Percentiles rank a stretch among this genome's conserved stretches.
phyloP scores from a whole-genome alignment of 345 rosid genomes.

The Eucalyptus cloeziana region DNA sequence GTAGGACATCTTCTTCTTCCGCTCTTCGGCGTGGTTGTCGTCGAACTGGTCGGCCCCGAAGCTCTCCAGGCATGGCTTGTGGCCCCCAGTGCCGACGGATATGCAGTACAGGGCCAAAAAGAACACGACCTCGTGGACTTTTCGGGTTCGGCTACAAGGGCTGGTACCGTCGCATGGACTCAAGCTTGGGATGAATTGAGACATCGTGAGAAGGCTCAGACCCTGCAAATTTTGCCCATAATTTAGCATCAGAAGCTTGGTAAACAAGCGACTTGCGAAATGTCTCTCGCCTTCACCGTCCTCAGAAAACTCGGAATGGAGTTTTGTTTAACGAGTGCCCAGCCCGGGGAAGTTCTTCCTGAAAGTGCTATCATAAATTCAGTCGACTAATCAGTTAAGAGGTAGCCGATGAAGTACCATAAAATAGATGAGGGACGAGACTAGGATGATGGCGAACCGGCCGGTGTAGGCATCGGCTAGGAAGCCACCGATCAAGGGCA shows the following conservation, averaged over 20 bases:
- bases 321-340: background rate
- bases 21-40: conserved; percentile 24
- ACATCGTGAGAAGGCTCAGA: conserved; percentile 24
- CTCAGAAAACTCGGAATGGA: background rate
- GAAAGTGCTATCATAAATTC: background rate
- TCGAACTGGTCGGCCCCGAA: conserved; percentile 50
- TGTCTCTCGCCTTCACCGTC: background rate
- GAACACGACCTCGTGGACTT: conserved; percentile 22
- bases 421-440: conserved; percentile 27
- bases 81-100: conserved; percentile 34
- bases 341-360: background rate
- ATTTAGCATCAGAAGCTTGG: background rate
- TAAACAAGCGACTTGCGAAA: background rate
- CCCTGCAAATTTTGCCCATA: conserved; percentile 11
- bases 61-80: conserved; percentile 40
- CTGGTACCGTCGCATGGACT: background rate
- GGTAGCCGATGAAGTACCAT: conserved; percentile 2
- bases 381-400: background rate
- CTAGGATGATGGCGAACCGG: conserved; percentile 17
- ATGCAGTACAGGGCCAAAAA: conserved; percentile 29
- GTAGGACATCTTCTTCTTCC: conserved; percentile 36
- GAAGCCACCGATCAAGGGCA: conserved; percentile 38
- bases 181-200: conserved; percentile 17
- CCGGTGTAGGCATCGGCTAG: conserved; percentile 38
- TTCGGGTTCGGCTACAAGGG: conserved; percentile 13